Percentiles rank a stretch among this genome's conserved stretches.
phyloP scores from a whole-genome alignment of 2,329 filamentous ascomycete species.

The Fusarium floridanum region DNA sequence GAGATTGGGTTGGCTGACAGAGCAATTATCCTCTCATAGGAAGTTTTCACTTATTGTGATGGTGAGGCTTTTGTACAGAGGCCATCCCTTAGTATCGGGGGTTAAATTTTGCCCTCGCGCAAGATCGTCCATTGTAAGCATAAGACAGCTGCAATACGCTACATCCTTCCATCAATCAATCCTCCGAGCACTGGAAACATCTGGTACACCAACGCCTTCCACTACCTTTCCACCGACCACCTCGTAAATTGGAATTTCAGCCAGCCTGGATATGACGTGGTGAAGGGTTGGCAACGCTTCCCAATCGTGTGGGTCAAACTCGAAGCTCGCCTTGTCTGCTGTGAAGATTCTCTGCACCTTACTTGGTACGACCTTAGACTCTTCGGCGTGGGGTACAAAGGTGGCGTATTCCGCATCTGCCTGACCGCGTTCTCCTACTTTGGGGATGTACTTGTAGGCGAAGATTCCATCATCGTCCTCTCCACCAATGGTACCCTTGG shows the following conservation, averaged over 20 bases:
- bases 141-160: not conserved
- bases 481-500: constrained; percentile 22
- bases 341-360: constrained; percentile 4
- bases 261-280: constrained; percentile 5
- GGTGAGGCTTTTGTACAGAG: too few species aligned
- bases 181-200: constrained; percentile 2
- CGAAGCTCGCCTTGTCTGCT: not conserved
- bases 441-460: constrained; percentile 70
- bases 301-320: constrained; percentile 4
- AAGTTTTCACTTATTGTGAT: too few species aligned
- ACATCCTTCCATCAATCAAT: not conserved
- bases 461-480: constrained; percentile 62
- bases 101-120: not conserved
- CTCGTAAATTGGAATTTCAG: constrained; percentile 14
- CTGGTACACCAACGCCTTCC: constrained; percentile 1
- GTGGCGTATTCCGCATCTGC: constrained; percentile 67
- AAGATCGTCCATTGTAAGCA: not conserved
- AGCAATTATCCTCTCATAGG: too few species aligned
- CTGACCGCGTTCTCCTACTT: constrained; percentile 63
- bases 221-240: constrained; percentile 4
- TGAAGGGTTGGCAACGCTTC: constrained; percentile 15
- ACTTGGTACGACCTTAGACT: constrained; percentile 26
- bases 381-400: constrained; percentile 53
- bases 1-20: too few species aligned
- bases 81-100: too few species aligned